Conservation (phyloP, 805 yeast species). For the Candida methanosorbosa region DNA sequence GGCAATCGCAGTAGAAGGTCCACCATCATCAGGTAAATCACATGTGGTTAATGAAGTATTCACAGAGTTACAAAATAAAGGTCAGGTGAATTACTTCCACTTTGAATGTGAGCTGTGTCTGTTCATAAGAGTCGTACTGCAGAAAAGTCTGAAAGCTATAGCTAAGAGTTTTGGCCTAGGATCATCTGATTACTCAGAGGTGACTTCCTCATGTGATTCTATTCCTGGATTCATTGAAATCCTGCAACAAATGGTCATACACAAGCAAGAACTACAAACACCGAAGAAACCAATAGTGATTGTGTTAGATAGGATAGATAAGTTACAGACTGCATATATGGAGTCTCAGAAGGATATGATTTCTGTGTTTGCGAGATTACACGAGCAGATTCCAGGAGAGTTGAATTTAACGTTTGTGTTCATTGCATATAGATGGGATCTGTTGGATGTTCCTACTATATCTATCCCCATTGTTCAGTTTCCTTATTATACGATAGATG, state of each 20-base stretch:
- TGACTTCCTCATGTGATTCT: constrained; percentile 29
- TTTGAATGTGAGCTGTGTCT: constrained; percentile 39
- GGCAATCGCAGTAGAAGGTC: constrained; percentile 37
- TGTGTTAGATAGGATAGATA: constrained; percentile 39
- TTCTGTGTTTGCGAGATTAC: constrained; percentile 30
- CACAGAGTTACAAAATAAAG: constrained; percentile 8
- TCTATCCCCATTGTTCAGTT: constrained; percentile 34
- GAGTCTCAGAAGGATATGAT: constrained; percentile 26
- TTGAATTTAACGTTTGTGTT: constrained; percentile 25
- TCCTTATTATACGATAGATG: constrained; percentile 26
- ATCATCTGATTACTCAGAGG: constrained; percentile 2
- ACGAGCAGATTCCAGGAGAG: constrained; percentile 26
- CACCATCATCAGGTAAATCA: constrained; percentile 41
- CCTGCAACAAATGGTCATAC: constrained; percentile 26
- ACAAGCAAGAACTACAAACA: constrained; percentile 1
- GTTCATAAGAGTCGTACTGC: constrained; percentile 31
- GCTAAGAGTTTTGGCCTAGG: constrained; percentile 2
- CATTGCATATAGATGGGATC: constrained; percentile 31
- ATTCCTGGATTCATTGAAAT: constrained; percentile 31
- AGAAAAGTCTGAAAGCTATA: constrained; percentile 28
- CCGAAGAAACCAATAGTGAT: constrained; percentile 23
- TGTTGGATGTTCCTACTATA: constrained; percentile 27
- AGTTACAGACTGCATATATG: constrained; percentile 26
- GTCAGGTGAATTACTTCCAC: constrained; percentile 19
- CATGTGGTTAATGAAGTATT: constrained; percentile 26